phyloP scores from a whole-genome alignment of 2,329 filamentous ascomycete genomes.

The Xenosphaeropsis pyriputrescens region DNA sequence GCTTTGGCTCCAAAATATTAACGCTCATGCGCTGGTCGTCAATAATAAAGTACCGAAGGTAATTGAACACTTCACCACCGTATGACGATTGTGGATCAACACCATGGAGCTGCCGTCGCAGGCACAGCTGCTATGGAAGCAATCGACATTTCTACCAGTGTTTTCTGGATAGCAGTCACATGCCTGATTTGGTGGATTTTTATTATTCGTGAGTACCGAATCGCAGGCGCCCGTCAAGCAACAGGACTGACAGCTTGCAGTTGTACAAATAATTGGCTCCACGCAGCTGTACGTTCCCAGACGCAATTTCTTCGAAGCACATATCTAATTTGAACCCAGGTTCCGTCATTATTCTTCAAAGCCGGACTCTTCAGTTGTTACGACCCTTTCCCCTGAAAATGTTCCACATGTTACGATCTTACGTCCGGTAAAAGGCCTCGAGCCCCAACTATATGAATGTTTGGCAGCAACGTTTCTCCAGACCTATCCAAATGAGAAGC shows the following conservation, averaged over 20 bases:
- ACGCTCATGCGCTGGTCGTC: no score
- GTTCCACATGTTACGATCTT: constrained; percentile 81
- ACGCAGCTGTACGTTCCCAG: constrained; percentile 31
- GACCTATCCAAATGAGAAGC: constrained; percentile 59
- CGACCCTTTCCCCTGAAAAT: constrained; percentile 31
- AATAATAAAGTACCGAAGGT: no score
- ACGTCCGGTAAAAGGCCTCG: constrained; percentile 83
- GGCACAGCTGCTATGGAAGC: neutral
- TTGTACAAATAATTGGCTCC: constrained; percentile 40
- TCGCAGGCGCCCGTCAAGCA: no score
- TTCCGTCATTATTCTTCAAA: constrained; percentile 36
- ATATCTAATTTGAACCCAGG: constrained; percentile 18
- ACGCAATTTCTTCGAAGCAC: neutral
- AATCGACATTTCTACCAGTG: constrained; percentile 9
- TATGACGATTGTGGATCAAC: neutral
- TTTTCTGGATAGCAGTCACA: constrained; percentile 23
- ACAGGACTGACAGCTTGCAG: no score
- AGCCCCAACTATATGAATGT: constrained; percentile 83
- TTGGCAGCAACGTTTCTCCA: constrained; percentile 76
- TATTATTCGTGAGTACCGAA: constrained; percentile 16
- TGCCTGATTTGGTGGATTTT: constrained; percentile 37
- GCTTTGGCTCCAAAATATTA: no score
- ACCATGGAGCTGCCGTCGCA: neutral
- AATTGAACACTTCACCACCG: neutral
- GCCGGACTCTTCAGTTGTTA: constrained; percentile 33